Evolutionary conservation across 768 basidiomycete species (phyloP), one percentile per base, ranked within the genome.

Genomic region (Daedaleopsis sinensis): DNA sequence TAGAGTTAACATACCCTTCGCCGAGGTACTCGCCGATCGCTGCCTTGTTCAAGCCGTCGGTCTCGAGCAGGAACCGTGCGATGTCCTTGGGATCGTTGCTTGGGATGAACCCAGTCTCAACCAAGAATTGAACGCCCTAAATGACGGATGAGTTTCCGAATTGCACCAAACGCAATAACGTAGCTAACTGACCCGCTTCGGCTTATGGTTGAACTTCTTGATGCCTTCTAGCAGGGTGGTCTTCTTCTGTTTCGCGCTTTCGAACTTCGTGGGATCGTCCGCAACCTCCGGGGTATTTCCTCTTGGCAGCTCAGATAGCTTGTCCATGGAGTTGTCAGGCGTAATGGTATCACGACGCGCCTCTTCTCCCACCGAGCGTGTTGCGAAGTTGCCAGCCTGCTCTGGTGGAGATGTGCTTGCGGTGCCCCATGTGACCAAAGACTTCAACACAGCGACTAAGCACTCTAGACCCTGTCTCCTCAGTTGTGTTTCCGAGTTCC

Each of bases 21-120:
- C 97, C 97, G 5, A 99, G 80, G 74, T 97, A 98, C 79, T 99
- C 97, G 60, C 97, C 97, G 62, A 99, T 96, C 88, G 94, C 92
- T 10, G 89, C 82, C 74, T 99, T 99, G 74, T 86, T 96, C 48
- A 99, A 79, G 2, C 97, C 97, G 72, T 98, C 96, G 2, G 94
- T 94, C 36, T 83, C 81, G 23, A 94, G 80, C 43, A 99, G 77
- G 78, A 99, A 98, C 18, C 75, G 75, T 0, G 96, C 96, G 58
- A 99, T 82, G 67, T 93, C 91, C 52, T 81, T 76, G 2, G 97
- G 92, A 5, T 82, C 76, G 18, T 79, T 83, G 67, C 83, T 87
- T 23, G 83, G 74, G 62, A 99, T 94, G 72, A 97, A 94, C 12
- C 95, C 96, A 39, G 86, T 82, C 70, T 97, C 93, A 23, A 94